These are phyloP conservation scores for Coniochaeta sp. DNA, from an alignment of 2,329 filamentous ascomycete species.

Conservation along the genomic window DNA sequence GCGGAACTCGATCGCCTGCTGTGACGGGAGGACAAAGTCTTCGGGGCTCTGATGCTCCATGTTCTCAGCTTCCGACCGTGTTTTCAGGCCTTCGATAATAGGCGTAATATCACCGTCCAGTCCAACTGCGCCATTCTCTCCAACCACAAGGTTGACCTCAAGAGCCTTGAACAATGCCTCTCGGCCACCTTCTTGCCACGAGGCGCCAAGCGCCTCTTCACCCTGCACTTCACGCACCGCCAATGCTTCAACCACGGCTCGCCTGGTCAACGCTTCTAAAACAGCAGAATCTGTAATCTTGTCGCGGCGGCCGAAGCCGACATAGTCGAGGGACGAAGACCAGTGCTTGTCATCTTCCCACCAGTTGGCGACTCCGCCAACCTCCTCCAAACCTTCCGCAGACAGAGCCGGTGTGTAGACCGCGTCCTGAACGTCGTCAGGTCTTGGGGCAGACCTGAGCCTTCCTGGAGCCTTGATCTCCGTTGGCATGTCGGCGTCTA, in stretches of 20 bases:
- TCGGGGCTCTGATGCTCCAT: neutral
- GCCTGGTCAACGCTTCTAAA: slow-evolving; percentile 39
- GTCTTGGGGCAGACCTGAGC: slow-evolving; percentile 15
- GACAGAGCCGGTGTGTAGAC: slow-evolving; percentile 39
- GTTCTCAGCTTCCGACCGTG: slow-evolving; percentile 5
- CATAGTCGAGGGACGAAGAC: slow-evolving; percentile 35
- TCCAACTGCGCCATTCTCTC: slow-evolving; percentile 28
- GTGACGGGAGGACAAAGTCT: slow-evolving; percentile 15
- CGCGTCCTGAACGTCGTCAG: slow-evolving; percentile 22
- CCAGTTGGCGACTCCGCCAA: slow-evolving; percentile 41
- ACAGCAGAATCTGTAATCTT: slow-evolving; percentile 34
- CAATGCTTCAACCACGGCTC: slow-evolving; percentile 45
- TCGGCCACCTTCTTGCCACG: slow-evolving; percentile 23
- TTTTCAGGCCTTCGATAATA: slow-evolving; percentile 9
- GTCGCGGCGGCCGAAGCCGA: slow-evolving; percentile 30
- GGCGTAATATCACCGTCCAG: slow-evolving; percentile 25
- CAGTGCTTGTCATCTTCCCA: slow-evolving; percentile 49
- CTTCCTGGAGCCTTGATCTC: neutral
- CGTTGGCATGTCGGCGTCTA: slow-evolving; percentile 17
- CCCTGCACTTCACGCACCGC: slow-evolving; percentile 27
- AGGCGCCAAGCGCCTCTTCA: neutral
- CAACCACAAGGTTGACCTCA: slow-evolving; percentile 27
- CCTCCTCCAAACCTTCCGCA: slow-evolving; percentile 36
- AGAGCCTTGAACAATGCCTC: slow-evolving; percentile 25
- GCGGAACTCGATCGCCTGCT: slow-evolving; percentile 33